phyloP scores from a whole-genome alignment of 805 yeast species.

The Zygosaccharomyces kombuchaensis region DNA sequence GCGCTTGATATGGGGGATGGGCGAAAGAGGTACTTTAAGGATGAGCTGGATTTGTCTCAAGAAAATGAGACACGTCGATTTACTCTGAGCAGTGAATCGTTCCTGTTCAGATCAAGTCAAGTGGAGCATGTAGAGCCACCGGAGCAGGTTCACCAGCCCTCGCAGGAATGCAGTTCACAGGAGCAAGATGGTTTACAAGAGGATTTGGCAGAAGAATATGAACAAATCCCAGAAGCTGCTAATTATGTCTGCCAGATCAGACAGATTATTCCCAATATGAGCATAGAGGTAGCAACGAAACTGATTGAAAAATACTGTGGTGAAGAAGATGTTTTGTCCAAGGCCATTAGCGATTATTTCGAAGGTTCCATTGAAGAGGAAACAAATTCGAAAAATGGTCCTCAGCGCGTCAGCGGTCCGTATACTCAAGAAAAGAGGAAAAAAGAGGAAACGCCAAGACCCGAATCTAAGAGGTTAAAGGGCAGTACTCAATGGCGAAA shows the following conservation, averaged over 20 bases:
- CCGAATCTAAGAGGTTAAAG: conserved; percentile 14
- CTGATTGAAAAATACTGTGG: conserved; percentile 31
- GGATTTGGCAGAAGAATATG: not conserved
- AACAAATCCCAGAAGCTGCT: not conserved
- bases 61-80: conserved; percentile 11
- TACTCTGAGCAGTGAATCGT: conserved; percentile 18
- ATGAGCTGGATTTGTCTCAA: conserved; percentile 29
- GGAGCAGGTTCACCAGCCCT: not conserved
- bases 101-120: conserved; percentile 15
- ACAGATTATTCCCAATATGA: conserved; percentile 37
- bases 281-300: conserved; percentile 15
- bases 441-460: conserved; percentile 2
- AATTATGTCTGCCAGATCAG: conserved; percentile 29
- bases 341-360: conserved; percentile 41
- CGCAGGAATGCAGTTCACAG: not conserved
- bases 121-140: conserved; percentile 2
- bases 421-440: conserved; percentile 5
- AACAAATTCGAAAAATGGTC: not conserved
- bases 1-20: conserved; percentile 7
- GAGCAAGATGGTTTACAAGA: not conserved
- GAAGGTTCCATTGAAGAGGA: conserved; percentile 20
- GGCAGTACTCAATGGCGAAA: conserved; percentile 35
- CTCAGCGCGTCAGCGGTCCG: conserved; percentile 6
- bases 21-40: conserved; percentile 29
- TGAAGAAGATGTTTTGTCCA: conserved; percentile 29